phyloP scores from a whole-genome alignment of 1,139 yeast genomes.

The Nakaseomyces delphensis region DNA sequence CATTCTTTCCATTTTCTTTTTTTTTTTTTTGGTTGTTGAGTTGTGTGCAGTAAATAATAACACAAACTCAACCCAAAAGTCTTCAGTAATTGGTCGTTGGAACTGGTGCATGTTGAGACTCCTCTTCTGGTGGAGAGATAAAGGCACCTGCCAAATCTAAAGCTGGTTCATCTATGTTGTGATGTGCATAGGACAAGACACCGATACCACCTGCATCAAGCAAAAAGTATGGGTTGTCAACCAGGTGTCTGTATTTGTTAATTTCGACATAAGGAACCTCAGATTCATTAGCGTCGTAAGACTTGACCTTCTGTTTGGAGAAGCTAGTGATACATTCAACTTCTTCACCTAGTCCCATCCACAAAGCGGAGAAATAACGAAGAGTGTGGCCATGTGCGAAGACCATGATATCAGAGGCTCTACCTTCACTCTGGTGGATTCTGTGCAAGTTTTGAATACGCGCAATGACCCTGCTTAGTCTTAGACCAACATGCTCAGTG shows the following conservation, averaged over 20 bases:
- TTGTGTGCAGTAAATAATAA: no score
- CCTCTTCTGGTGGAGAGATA: conserved; percentile 54
- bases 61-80: no score
- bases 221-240: conserved; percentile 64
- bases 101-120: conserved; percentile 25
- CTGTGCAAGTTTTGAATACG: conserved; percentile 56
- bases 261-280: conserved; percentile 31
- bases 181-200: conserved; percentile 82
- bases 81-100: conserved; percentile 2
- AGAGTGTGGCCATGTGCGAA: conserved; percentile 92
- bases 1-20: no score
- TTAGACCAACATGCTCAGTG: conserved; percentile 50
- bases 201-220: conserved; percentile 96
- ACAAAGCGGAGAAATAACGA: conserved; percentile 80
- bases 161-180: conserved; percentile 79
- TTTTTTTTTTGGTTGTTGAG: no score
- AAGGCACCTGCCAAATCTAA: conserved; percentile 74
- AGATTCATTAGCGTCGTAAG: conserved; percentile 27
- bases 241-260: conserved; percentile 29
- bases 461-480: conserved; percentile 62
- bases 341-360: conserved; percentile 46
- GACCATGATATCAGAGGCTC: conserved; percentile 63
- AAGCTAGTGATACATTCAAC: conserved; percentile 24
- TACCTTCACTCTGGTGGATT: conserved; percentile 45
- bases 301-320: conserved; percentile 16